These are phyloP conservation scores for Juncus inflexus DNA, from an alignment of 176 grass and related monocot species.

Conservation along the genomic window DNA sequence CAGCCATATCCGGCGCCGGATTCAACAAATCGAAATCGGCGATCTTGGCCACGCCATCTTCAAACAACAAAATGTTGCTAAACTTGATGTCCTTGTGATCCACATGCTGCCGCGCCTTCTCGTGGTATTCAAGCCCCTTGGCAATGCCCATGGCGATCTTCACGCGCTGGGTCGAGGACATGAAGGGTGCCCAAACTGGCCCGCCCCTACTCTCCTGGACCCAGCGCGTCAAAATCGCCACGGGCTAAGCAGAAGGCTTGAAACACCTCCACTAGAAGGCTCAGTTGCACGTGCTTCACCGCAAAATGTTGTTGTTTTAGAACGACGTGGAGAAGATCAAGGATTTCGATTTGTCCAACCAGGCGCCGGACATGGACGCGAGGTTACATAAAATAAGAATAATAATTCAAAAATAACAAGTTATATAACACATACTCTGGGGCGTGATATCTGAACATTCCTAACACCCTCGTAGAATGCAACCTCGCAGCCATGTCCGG, in stretches of 20 bases:
- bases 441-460: slow-evolving; percentile 32
- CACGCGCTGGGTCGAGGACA: slow-evolving; percentile 51
- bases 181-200: slow-evolving; percentile 40
- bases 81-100: slow-evolving; percentile 69
- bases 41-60: slow-evolving; percentile 36
- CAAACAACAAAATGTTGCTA: slow-evolving; percentile 66
- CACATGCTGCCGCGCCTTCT: slow-evolving; percentile 42
- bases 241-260: slow-evolving; percentile 30
- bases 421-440: too few relatives aligned
- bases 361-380: too few relatives aligned
- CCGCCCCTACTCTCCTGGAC: slow-evolving; percentile 47
- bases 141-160: slow-evolving; percentile 44
- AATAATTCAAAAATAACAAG: too few relatives aligned
- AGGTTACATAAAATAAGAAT: too few relatives aligned
- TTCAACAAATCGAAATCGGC: slow-evolving; percentile 54
- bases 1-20: slow-evolving; percentile 57
- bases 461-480: slow-evolving; percentile 61
- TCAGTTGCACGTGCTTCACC: slow-evolving; percentile 27
- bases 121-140: slow-evolving; percentile 52
- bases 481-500: slow-evolving; percentile 65
- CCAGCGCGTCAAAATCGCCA: slow-evolving; percentile 30
- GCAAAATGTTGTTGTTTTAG: too few relatives aligned
- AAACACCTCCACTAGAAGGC: slow-evolving; percentile 77
- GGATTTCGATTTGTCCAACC: too few relatives aligned
- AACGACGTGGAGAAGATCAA: too few relatives aligned